Conservation (phyloP, 78 protist genomes). For the Ministeria vibrans region DNA sequence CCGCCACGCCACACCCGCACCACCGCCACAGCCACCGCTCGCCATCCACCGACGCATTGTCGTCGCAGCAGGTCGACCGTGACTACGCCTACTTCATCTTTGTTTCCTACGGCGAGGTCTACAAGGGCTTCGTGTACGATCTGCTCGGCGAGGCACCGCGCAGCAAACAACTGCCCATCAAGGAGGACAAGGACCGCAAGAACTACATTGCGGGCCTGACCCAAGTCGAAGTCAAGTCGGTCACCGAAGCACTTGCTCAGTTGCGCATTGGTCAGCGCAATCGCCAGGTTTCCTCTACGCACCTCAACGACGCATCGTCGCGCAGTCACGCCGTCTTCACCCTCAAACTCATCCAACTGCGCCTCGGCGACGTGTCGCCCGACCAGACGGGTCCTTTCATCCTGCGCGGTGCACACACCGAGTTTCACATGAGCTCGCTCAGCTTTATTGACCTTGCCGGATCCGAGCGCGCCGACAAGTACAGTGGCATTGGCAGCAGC, state of each 20-base stretch:
- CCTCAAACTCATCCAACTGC: background rate
- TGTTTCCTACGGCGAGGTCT: slow-evolving; percentile 28
- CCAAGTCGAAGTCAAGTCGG: background rate
- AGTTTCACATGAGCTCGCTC: background rate
- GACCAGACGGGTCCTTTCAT: too few species aligned
- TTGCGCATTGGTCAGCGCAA: background rate
- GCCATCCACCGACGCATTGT: too few species aligned
- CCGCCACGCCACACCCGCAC: too few species aligned
- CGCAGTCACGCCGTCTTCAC: slow-evolving; percentile 63
- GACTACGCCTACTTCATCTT: slow-evolving; percentile 7
- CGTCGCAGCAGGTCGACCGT: background rate
- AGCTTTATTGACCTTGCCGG: slow-evolving; percentile 73
- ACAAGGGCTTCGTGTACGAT: slow-evolving; percentile 24
- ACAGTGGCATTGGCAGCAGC: too few species aligned
- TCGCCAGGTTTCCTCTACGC: slow-evolving; percentile 36
- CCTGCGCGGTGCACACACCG: too few species aligned
- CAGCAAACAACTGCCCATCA: background rate
- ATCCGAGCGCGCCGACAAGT: slow-evolving; percentile 78
- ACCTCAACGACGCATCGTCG: slow-evolving; percentile 52
- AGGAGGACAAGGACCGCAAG: background rate
- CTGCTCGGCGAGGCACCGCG: slow-evolving; percentile 3
- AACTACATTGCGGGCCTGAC: background rate
- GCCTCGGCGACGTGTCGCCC: background rate
- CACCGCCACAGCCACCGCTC: too few species aligned
- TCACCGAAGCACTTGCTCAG: background rate